These are phyloP conservation scores for Botryotinia calthae DNA, from an alignment of 2,329 filamentous ascomycete genomes.

Conservation along the genomic window DNA sequence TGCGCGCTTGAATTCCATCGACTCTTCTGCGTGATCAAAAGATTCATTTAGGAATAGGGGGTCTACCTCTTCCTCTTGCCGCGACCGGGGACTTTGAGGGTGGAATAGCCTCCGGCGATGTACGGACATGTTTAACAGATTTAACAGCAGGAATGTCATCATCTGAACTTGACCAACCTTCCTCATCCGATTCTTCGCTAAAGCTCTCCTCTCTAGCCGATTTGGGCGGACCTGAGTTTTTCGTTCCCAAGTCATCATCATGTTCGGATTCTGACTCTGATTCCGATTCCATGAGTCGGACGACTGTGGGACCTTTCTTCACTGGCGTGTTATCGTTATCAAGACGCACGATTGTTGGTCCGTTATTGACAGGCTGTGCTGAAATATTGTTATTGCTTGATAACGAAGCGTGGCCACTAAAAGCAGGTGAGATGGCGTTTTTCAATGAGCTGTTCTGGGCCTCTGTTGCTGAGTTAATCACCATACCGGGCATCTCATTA, in stretches of 20 bases:
- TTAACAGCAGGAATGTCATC: constrained; percentile 16
- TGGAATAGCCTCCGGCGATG: background rate
- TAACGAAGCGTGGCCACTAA: background rate
- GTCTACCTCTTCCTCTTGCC: background rate
- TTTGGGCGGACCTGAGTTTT: background rate
- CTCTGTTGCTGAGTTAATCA: background rate
- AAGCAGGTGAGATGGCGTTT: background rate
- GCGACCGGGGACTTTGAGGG: background rate
- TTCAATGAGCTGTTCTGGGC: background rate
- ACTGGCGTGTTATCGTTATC: background rate
- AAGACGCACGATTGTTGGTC: constrained; percentile 33
- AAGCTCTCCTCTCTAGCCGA: background rate
- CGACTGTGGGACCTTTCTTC: constrained; percentile 33
- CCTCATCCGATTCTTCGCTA: constrained; percentile 8
- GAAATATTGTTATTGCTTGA: constrained; percentile 1
- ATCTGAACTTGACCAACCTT: constrained; percentile 18
- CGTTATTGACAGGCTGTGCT: constrained; percentile 19
- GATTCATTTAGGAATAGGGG: background rate
- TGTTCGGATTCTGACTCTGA: constrained; percentile 16
- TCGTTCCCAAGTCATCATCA: background rate
- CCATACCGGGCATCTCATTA: background rate
- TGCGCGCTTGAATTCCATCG: background rate
- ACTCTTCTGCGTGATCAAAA: background rate
- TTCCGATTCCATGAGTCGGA: constrained; percentile 31
- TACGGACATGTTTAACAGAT: background rate